Evolutionary conservation across 129 eudicot genomes (phyloP).

Genomic region (Escallonia herrerae): DNA sequence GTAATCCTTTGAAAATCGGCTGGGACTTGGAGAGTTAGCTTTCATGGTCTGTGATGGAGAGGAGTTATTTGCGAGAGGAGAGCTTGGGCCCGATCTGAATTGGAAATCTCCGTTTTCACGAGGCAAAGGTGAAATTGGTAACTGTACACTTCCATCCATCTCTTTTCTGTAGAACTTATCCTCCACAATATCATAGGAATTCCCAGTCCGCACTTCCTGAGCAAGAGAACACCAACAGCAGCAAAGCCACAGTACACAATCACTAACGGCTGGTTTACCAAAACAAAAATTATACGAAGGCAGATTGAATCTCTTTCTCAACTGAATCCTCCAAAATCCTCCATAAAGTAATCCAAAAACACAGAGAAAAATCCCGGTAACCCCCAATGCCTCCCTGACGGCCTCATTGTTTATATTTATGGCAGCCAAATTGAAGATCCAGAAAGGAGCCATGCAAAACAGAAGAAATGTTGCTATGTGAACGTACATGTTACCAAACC

Average conservation of each 20-base stretch:
- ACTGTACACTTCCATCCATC: slow-evolving; percentile 13
- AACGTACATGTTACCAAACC: slow-evolving; percentile 96
- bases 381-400: slow-evolving; percentile 60
- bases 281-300: slow-evolving; percentile 62
- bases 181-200: slow-evolving; percentile 65
- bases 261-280: slow-evolving; percentile 63
- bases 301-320: slow-evolving; percentile 87
- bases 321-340: slow-evolving; percentile 96
- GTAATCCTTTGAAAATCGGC: slow-evolving; percentile 32
- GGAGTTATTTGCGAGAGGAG: slow-evolving; percentile 33
- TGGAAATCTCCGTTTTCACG: slow-evolving; percentile 43
- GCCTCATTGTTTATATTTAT: slow-evolving; percentile 70
- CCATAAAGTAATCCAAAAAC: slow-evolving; percentile 87
- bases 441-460: slow-evolving; percentile 87
- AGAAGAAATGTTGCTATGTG: slow-evolving; percentile 86
- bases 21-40: slow-evolving; percentile 44
- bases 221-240: slow-evolving; percentile 99
- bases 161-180: slow-evolving; percentile 55
- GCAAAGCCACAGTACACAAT: slow-evolving; percentile 84
- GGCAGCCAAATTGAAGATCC: slow-evolving; percentile 87
- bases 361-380: slow-evolving; percentile 75
- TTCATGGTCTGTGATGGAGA: slow-evolving; percentile 14
- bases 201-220: slow-evolving; percentile 93
- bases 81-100: slow-evolving; percentile 34
- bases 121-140: slow-evolving; percentile 44